Conservation (phyloP, 2,329 filamentous ascomycete genomes). For the Cladosporium sp. region DNA sequence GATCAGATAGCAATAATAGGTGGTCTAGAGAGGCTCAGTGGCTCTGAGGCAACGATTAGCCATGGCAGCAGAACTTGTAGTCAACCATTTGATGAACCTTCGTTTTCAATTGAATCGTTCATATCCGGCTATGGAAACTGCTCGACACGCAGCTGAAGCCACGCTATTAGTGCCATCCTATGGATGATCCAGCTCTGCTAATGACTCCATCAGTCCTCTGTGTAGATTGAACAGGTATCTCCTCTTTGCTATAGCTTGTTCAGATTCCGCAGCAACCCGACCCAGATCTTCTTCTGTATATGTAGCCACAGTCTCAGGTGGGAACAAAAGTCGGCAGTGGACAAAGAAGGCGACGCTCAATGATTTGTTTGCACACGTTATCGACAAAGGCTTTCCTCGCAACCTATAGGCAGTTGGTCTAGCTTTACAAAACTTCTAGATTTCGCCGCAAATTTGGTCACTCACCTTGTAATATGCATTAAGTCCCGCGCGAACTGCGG, state of each 20-base stretch:
- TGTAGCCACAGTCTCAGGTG: neutral
- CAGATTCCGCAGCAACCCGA: neutral
- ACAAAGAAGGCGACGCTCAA: neutral
- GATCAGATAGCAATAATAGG: too few species aligned
- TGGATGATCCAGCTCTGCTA: conserved; percentile 2
- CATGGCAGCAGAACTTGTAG: too few species aligned
- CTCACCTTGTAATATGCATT: neutral
- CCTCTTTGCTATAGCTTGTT: neutral
- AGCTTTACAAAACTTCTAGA: neutral
- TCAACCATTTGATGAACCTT: too few species aligned
- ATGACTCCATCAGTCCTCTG: neutral
- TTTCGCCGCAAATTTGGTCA: too few species aligned
- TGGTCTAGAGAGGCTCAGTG: too few species aligned
- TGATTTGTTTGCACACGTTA: neutral
- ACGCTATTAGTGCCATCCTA: too few species aligned
- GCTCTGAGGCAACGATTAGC: too few species aligned
- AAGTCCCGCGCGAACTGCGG: neutral
- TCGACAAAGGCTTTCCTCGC: neutral
- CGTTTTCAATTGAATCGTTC: too few species aligned
- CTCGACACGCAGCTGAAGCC: too few species aligned
- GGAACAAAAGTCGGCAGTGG: neutral
- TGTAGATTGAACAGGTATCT: neutral
- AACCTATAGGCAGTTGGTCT: neutral
- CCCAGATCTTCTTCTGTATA: neutral
- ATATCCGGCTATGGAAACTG: too few species aligned